Evolutionary conservation across 805 yeast genomes (phyloP).

Genomic region (Metschnikowia dekortorum): DNA sequence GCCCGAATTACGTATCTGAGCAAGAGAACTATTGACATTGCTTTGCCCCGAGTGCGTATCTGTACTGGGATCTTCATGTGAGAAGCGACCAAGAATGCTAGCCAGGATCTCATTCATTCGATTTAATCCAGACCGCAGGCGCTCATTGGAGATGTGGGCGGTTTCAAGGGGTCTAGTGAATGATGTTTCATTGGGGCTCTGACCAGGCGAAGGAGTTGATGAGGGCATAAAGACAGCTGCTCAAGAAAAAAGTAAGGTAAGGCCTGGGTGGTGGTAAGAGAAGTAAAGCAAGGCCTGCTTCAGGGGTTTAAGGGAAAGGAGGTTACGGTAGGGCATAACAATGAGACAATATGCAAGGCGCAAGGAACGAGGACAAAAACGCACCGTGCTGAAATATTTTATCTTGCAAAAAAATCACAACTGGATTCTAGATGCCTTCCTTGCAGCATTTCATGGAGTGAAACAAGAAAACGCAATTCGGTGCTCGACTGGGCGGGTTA

Average conservation of each 20-base stretch:
- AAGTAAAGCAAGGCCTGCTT: not conserved
- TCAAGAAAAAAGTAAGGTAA: not conserved
- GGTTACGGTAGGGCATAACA: conserved; percentile 1
- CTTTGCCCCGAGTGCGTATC: not conserved
- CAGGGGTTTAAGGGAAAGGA: not conserved
- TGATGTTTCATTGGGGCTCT: not conserved
- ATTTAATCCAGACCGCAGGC: conserved; percentile 2
- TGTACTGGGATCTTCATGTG: not conserved
- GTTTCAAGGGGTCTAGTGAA: not conserved
- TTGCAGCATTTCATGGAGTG: not conserved
- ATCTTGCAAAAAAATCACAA: not conserved
- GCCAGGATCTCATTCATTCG: conserved; percentile 10
- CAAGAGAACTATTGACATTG: not conserved
- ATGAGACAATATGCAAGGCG: conserved; percentile 3
- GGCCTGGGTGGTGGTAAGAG: not conserved
- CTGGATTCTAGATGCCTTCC: not conserved
- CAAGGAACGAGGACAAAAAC: not conserved
- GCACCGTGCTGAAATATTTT: not conserved
- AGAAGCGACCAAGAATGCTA: conserved; percentile 1
- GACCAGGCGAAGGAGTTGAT: not conserved
- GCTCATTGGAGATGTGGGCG: conserved; percentile 1
- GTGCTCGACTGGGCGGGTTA: not conserved
- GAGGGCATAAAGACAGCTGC: not conserved
- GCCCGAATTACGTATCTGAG: conserved; percentile 7
- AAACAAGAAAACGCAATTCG: not conserved